phyloP scores from a whole-genome alignment of 306 rosid genomes.

The Cyamopsis tetragonoloba region DNA sequence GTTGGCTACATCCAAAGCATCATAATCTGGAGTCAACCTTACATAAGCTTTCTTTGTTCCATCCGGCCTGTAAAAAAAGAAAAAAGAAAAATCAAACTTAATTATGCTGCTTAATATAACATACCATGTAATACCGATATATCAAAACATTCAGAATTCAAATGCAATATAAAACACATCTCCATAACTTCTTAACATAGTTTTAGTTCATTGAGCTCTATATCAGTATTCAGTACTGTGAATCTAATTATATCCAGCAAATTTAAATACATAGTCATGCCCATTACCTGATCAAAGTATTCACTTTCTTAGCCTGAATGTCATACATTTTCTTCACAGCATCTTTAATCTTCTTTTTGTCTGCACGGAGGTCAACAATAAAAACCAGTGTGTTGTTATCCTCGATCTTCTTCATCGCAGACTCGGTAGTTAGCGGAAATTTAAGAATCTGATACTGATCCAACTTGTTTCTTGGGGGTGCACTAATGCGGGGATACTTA shows the following conservation, averaged over 20 bases:
- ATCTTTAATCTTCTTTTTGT: conserved; percentile 75
- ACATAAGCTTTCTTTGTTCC: conserved; percentile 91
- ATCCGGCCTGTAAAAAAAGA: conserved; percentile 60
- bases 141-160: not conserved
- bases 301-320: conserved; percentile 84
- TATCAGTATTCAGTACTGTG: not conserved
- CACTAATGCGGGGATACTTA: conserved; percentile 74
- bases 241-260: not conserved
- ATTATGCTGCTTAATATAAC: not conserved
- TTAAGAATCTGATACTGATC: conserved; percentile 81
- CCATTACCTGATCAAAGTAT: conserved; percentile 75
- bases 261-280: not conserved
- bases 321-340: no score
- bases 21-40: no score
- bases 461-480: conserved; percentile 75
- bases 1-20: conserved; percentile 88
- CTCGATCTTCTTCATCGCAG: conserved; percentile 91
- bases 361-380: conserved; percentile 71
- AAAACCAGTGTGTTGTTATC: conserved; percentile 83
- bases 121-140: not conserved
- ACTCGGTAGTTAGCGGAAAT: conserved; percentile 67
- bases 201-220: not conserved
- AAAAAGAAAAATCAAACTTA: not conserved
- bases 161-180: not conserved
- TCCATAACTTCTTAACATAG: not conserved